Base-by-base conservation (phyloP, 2,329 filamentous ascomycete genomes). In the Neonectria ditissima region DNA sequence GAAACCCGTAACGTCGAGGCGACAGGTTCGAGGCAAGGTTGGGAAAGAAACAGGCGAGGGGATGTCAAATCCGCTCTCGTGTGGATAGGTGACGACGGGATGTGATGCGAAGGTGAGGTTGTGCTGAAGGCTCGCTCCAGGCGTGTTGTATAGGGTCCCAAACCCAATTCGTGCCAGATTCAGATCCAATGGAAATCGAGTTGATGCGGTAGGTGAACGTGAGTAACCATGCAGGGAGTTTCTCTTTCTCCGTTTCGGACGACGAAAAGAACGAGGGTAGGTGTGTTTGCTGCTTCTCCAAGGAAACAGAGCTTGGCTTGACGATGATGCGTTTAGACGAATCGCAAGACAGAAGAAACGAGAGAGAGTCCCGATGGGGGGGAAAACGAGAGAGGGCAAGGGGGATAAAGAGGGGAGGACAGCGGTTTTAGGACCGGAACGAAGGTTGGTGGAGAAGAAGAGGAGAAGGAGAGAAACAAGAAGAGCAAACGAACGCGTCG, bases 41-140 rank as follows among this genome's bases (percentile, higher is more conserved):
- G 30, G 45, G 26, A 53, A 58, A 43, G 63, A 60, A 68, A 72
- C 48, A n/a, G 56, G 58, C 59, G 59, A 65, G 59, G 57, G 65
- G 67, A 74, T 74, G 63, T 74, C 71, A 73, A 74, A 74, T 68
- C 70, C 69, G 60, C 55, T 50, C 55, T 65, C 59, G 62, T 32
- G 30, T 41, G 37, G 37, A n/a, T 39, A 47, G 59, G 66, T 55
- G 65, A 61, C 62, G 55, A 48, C 62, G 43, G 43, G 52, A 20
- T 59, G 61, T 61, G 51, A 45, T 20, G 45, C 22, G 41, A 37
- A 41, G 69, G 58, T 60, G 61, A 62, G 59, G 32, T 45, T 65
- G 47, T 65, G 66, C 63, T 65, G 65, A 63, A 72, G 68, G 54
- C 68, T 74, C 55, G 72, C 72, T 72, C 63, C 72, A 66, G 68